Evolutionary conservation across 306 rosid species (phyloP), one percentile per base, ranked within the genome.

Genomic region (Spatholobus suberectus): DNA sequence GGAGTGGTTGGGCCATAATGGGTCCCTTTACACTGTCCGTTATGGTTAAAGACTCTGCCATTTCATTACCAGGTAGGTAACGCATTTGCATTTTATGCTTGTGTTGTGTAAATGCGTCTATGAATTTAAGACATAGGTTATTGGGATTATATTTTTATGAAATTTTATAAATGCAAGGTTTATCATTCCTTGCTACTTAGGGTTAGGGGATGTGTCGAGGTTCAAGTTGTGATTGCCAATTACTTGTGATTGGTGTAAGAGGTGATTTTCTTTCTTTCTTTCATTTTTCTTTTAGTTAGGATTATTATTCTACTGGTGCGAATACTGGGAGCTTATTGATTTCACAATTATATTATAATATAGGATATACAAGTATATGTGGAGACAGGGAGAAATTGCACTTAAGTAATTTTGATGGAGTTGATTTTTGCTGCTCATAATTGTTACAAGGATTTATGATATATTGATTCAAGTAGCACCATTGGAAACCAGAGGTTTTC

Each of bases 31-130:
- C 86, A 26, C 86, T 89, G 13, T 83, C 93, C 57, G 83, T 88
- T 46, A 77, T 81, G 81, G 78, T 86, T 5, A 85, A 85, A 52
- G 89, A 70, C 71, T 78, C 90, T 77, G 27, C 86, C 67, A 58
- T 80, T 18, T 70, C 91, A 52, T 84, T 89, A 71, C 77, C 90
- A 51, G 91, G 95, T 93, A 43, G 87, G 92, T 90, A 49, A 80
- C 68, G 20, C 80, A 7, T 65, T 61, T 61, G 20, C 34, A 9
- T 32, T 44, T 18, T 43, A 8, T 14, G 1, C 13, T 21, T 23
- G 5, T 17, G 20, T 14, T 20, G 23, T 72, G n/a, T 37, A 52
- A 5, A 49, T 29, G 54, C 20, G 21, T 55, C 1, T 52, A 5
- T 44, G 71, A 80, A 57, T 80, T 46, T 27, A 13, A 26, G 35